Base-by-base conservation (phyloP, 164 flowering plant species). In the Stephania japonica region DNA sequence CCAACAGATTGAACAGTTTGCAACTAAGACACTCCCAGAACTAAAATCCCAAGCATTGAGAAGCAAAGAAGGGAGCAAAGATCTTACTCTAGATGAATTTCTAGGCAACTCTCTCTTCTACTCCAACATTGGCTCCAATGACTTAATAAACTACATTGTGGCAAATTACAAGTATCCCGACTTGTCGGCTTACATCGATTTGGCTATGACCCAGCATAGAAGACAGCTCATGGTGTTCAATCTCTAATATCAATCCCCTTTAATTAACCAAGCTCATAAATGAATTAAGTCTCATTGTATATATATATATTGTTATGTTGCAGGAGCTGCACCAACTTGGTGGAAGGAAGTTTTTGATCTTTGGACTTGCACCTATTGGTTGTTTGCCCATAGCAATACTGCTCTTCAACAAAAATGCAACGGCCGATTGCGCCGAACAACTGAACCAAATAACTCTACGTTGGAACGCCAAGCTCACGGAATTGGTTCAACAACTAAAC, bases 311-410 rank as follows among this genome's bases (percentile, higher is more conserved):
- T 53, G 13, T 43, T 11, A 18, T 73, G 50, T 3, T 69, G 72
- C 69, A 75, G 77, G 65, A 63, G 1, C 25, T 75, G 50, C 69
- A 69, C 56, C 27, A 26, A 8, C 26, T 68, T 7, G 73, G 77
- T 42, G 77, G 68, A 18, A 62, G 77, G 69, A 75, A 63, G 16
- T 69, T 75, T 21, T 27, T 75, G 18, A 25, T 75, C 5, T 26
- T 25, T 75, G 77, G 72, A 61, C 16, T 75, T 18, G 69, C 43
- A 5, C 77, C 77, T 43, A 7, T 75, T 5, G 77, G 77, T 18
- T 75, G 77, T 23, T 25, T 44, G 42, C 73, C 77, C 9, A 13
- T 2, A 7, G 16, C 18, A 11, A 74, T 74, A 56, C 25, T 21
- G 21, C 23, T 19, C 38, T 42, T 10, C n/a, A 38, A 59, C 53